Base-by-base conservation (phyloP, 148 eudicot species). In the Salicornia ramosissima region DNA sequence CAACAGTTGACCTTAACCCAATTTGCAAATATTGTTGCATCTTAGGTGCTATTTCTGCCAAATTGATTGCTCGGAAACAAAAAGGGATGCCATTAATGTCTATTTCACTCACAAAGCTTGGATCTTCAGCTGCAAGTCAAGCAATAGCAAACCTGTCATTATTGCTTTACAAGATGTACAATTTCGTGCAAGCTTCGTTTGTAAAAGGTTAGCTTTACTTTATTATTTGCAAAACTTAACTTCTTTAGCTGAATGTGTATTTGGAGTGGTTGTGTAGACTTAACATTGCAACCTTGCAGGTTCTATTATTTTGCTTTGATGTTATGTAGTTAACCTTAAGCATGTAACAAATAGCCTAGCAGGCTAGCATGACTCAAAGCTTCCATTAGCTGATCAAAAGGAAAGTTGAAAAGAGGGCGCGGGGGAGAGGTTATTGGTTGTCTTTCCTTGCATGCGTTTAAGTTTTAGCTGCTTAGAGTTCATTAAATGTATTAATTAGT, bases 71-170 rank as follows among this genome's bases (percentile, higher is more conserved):
- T 77, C 96, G 87, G 72, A 93, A 86, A 78, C 75, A 89, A n/a
- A 90, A 85, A 77, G 98, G 96, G 61, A 84, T 93, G 96, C 98
- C 96, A 18, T 55, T 82, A 70, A 73, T 93, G 66, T 77, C 87
- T 7, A 75, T 90, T 74, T 65, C 89, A 40, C 87, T 93, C 21
- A 46, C 71, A 67, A 84, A 82, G 78, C 89, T 93, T 51, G 80
- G 51, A 65, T 82, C 75, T 54, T 68, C 72, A 78, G 80, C 83
- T 77, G 96, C 96, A 30, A 78, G 74, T 69, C 92, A 85, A 77
- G 96, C 85, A 43, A 84, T 83, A 81, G 84, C 90, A 57, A 83
- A 74, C 75, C 70, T 93, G 55, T 88, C 98, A 15, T 63, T 90
- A 65, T 83, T 80, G 75, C 87, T 93, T 61, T 86, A 75, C 54